Base-by-base conservation (phyloP, 169 alveolate genomes). In the Babesia bovis region DNA sequence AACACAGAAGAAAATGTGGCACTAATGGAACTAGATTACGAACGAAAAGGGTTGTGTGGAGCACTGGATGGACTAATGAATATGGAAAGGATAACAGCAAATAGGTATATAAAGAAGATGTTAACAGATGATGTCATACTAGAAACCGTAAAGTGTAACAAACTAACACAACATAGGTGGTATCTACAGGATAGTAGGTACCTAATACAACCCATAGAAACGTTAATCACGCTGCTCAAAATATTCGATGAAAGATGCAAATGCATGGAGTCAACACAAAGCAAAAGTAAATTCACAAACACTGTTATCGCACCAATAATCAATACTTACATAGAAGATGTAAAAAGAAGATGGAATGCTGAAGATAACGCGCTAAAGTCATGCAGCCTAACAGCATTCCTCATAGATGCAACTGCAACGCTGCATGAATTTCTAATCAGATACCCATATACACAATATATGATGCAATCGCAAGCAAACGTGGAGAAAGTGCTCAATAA, bases 261-360 rank as follows among this genome's bases (percentile, higher is more conserved):
- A 44, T 78, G 75, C 52, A 12, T 78, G 45, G 68, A 66, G 40
- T 32, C 68, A 25, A 17, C 55, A 10, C 56, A 78, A 38, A 52
- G 75, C 47, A 33, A 44, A 28, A 47, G 73, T 35, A 40, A 66
- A 36, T 78, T 63, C 60, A 53, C 67, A 49, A 30, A 51, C 0
- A 66, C 45, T 52, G 86, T 78, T 30, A 58, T 69, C 5, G 82
- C 55, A 21, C 86, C 86, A 26, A 25, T 78, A 15, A 13, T 78
- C 12, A 69, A 58, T 38, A 21, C 71, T 32, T 78, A 50, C 41
- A 26, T 78, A 15, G 86, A 78, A 15, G 38, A 33, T 42, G 41
- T 78, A 17, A 78, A 78, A 33, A 55, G 44, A 9, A 78, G 36
- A 25, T 78, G 86, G 86, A 78, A 78, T 58, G 71, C 86, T 1